These are phyloP conservation scores for Begonia loranthoides DNA, from an alignment of 306 rosid genomes.

Conservation along the genomic window DNA sequence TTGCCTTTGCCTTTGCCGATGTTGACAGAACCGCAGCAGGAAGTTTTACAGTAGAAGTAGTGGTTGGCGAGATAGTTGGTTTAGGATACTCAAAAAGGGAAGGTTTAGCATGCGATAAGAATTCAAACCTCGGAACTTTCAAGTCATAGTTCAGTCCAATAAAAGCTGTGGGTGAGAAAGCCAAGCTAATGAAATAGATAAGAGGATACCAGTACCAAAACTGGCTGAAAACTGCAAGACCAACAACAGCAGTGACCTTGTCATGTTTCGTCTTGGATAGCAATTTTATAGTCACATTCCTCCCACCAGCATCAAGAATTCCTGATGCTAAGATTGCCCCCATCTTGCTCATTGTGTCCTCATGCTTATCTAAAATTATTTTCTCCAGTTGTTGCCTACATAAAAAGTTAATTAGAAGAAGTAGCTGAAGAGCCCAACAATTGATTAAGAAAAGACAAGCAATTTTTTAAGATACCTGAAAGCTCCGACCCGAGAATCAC, in stretches of 20 bases:
- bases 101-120: slow-evolving; percentile 87
- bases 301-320: slow-evolving; percentile 98
- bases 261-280: slow-evolving; percentile 94
- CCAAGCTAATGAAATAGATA: slow-evolving; percentile 73
- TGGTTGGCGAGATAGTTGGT: slow-evolving; percentile 63
- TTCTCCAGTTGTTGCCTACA: slow-evolving; percentile 91
- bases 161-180: slow-evolving; percentile 90
- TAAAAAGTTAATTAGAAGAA: slow-evolving; percentile 4
- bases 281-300: slow-evolving; percentile 85
- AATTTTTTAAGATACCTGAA: slow-evolving; percentile 42
- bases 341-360: slow-evolving; percentile 99
- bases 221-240: slow-evolving; percentile 99
- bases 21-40: slow-evolving; percentile 97
- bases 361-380: slow-evolving; percentile 93
- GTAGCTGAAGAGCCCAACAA: background rate
- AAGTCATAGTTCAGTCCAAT: slow-evolving; percentile 84
- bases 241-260: slow-evolving; percentile 90
- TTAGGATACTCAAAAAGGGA: slow-evolving; percentile 91
- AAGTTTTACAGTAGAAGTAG: slow-evolving; percentile 83
- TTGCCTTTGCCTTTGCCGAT: slow-evolving; percentile 94
- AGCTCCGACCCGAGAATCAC: slow-evolving; percentile 92
- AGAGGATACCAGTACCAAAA: slow-evolving; percentile 99
- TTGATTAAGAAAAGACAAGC: background rate
- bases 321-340: slow-evolving; percentile 99
- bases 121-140: slow-evolving; percentile 84